Evolutionary conservation across 169 alveolate species (phyloP).

Genomic region (Eimeria zaria): DNA sequence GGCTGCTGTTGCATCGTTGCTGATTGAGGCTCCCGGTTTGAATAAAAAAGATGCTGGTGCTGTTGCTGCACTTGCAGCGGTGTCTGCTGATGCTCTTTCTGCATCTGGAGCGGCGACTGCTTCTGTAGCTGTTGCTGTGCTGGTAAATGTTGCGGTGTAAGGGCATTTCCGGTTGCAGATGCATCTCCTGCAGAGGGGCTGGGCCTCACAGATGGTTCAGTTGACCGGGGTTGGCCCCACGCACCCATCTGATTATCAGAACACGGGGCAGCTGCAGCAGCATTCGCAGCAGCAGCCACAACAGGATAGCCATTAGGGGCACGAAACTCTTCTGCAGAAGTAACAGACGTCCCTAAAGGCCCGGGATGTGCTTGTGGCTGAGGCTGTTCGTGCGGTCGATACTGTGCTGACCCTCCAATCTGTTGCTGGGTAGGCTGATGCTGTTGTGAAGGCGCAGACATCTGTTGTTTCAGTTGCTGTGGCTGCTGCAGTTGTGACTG

Average conservation of each 20-base stretch:
- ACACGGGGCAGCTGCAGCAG: not conserved
- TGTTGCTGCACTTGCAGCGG: slow-evolving; percentile 29
- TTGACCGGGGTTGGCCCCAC: not conserved
- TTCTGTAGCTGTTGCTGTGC: not conserved
- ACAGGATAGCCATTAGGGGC: not conserved
- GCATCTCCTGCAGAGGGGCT: not conserved
- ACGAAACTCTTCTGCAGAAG: not conserved
- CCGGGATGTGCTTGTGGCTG: not conserved
- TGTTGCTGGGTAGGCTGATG: not conserved
- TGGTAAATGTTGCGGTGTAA: slow-evolving; percentile 2
- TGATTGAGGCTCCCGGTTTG: not conserved
- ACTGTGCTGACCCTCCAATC: not conserved
- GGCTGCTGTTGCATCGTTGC: not conserved
- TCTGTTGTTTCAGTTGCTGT: not conserved
- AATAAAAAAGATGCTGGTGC: not conserved
- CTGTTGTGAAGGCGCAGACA: not conserved
- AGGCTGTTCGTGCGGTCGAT: not conserved
- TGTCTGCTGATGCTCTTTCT: not conserved
- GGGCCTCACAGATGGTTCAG: not conserved
- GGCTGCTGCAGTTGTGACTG: not conserved
- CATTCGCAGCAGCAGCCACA: not conserved
- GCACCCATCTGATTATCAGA: not conserved
- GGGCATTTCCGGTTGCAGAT: not conserved
- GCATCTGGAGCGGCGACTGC: not conserved
- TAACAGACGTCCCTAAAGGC: not conserved